A percentile compares a stretch with the other conserved stretches of the same genome.
Evolutionary conservation across 805 yeast species (phyloP).

Genomic region (Allodekkera sacchari): DNA sequence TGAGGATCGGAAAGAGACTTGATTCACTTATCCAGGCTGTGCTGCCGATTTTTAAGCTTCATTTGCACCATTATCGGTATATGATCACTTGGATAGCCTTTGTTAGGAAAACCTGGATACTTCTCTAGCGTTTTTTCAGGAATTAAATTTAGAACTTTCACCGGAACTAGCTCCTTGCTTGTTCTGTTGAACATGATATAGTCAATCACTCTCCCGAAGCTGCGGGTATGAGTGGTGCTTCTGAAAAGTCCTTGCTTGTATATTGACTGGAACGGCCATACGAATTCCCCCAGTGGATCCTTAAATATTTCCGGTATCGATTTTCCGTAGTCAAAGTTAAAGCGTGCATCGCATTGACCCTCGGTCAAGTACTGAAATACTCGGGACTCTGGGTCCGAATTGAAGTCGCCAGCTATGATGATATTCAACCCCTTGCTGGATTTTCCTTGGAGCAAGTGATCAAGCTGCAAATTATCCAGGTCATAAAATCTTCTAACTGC

Average conservation of each 20-base stretch:
- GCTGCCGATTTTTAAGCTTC: too few relatives aligned
- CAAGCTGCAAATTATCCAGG: slow-evolving; percentile 4
- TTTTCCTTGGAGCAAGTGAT: slow-evolving; percentile 12
- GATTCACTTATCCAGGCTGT: too few relatives aligned
- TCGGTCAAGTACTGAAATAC: slow-evolving; percentile 37
- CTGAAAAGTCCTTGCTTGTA: slow-evolving; percentile 15
- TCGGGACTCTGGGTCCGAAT: slow-evolving; percentile 41
- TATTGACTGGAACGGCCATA: slow-evolving; percentile 21
- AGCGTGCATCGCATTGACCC: slow-evolving; percentile 14
- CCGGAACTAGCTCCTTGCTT: slow-evolving; percentile 27
- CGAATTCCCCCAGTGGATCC: slow-evolving; percentile 12
- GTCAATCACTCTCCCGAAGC: slow-evolving; percentile 45
- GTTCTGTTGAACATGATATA: slow-evolving; percentile 45
- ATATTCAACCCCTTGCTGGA: slow-evolving; percentile 26
- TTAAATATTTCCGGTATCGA: slow-evolving; percentile 6
- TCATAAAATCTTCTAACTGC: slow-evolving; percentile 18
- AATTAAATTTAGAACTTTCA: slow-evolving; percentile 45
- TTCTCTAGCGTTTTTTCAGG: slow-evolving; percentile 24
- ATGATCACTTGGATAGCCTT: slow-evolving; percentile 49
- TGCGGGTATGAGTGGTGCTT: slow-evolving; percentile 39
- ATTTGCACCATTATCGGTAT: slow-evolving; percentile 22
- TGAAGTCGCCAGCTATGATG: slow-evolving; percentile 49
- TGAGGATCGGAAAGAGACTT: too few relatives aligned
- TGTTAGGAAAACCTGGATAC: slow-evolving; percentile 42
- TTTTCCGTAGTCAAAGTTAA: slow-evolving; percentile 17